phyloP scores from a whole-genome alignment of 139 green algal species.

The Medakamo hakoo region DNA sequence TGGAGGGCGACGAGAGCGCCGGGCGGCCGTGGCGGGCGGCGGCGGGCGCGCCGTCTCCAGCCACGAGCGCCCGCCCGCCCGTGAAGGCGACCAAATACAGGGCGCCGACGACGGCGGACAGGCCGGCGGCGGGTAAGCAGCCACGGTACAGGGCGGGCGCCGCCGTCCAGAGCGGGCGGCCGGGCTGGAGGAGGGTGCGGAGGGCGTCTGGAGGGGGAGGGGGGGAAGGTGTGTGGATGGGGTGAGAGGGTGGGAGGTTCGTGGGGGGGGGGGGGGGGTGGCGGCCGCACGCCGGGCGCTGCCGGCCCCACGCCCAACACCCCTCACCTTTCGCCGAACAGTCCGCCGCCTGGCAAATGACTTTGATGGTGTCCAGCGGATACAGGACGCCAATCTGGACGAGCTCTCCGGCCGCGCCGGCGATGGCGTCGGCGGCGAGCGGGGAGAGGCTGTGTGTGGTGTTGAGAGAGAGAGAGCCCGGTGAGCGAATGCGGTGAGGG shows the following conservation, averaged over 20 bases:
- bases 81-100: constrained; percentile 36
- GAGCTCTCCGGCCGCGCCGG: constrained; percentile 37
- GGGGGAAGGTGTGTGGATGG: no score
- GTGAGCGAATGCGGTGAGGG: no score
- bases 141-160: constrained; percentile 28
- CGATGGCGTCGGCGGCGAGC: constrained; percentile 30
- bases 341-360: constrained; percentile 2
- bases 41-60: no score
- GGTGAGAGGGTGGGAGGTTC: no score
- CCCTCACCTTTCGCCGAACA: no score
- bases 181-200: not conserved
- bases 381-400: constrained; percentile 38
- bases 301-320: no score
- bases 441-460: constrained; percentile 3
- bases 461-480: not conserved
- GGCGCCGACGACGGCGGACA: constrained; percentile 29
- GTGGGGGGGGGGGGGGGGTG: no score
- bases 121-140: constrained; percentile 22
- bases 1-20: no score
- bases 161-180: no score
- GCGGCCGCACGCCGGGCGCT: no score
- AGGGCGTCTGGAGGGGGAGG: not conserved
- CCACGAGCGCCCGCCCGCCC: no score
- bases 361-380: constrained; percentile 53
- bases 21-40: no score